Conservation (phyloP, 345 rosid species). For the Corchorus olitorius region DNA sequence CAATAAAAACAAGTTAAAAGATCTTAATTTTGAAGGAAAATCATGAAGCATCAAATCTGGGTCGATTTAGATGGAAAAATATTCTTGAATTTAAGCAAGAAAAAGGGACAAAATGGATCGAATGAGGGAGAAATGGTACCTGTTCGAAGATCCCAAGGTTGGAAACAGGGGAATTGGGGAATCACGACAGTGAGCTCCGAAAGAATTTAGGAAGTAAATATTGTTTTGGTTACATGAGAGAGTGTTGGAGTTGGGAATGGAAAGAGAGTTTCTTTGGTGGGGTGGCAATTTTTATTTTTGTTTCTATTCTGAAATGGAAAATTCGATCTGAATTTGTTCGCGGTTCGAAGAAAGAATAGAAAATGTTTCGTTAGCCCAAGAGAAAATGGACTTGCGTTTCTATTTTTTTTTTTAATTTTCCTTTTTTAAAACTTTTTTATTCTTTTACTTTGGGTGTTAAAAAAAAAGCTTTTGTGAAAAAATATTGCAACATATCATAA, state of each 20-base stretch:
- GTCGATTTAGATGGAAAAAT: conserved; percentile 2
- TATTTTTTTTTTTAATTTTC: too few species aligned
- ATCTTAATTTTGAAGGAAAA: not conserved
- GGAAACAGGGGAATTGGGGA: not conserved
- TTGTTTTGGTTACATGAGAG: not conserved
- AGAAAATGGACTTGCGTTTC: too few species aligned
- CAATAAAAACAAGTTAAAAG: not conserved
- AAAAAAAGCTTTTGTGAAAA: too few species aligned
- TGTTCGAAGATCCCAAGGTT: not conserved
- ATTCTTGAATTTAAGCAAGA: not conserved
- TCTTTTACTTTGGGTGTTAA: too few species aligned
- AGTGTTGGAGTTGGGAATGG: not conserved
- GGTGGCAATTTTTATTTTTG: not conserved
- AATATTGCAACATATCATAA: too few species aligned
- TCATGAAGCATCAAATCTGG: conserved; percentile 7
- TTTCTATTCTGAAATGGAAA: not conserved
- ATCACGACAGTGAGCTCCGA: not conserved
- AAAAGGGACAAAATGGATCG: not conserved
- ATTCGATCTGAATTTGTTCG: not conserved
- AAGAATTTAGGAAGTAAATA: not conserved
- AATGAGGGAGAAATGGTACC: conserved; percentile 1
- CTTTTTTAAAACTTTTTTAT: too few species aligned
- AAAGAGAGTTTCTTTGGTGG: not conserved
- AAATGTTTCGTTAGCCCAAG: not conserved
- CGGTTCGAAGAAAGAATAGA: not conserved